phyloP scores from a whole-genome alignment of 805 yeast species.

The Kazachstania taianensis region DNA sequence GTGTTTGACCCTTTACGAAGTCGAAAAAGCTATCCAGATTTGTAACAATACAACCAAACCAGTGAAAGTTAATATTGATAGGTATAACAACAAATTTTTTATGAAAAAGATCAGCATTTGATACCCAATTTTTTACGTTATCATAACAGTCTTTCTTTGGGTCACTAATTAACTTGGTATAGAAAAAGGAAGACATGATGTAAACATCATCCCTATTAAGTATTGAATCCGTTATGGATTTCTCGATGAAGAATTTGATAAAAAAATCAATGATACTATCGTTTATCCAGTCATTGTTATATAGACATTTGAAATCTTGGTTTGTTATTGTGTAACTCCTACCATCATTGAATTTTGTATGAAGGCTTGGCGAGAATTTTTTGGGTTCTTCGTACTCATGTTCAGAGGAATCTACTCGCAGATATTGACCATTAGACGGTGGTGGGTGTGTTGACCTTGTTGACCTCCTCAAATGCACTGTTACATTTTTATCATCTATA shows the following conservation, averaged over 20 bases:
- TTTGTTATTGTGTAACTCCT: slow-evolving; percentile 47
- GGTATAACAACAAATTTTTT: slow-evolving; percentile 65
- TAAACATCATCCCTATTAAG: slow-evolving; percentile 32
- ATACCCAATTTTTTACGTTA: slow-evolving; percentile 71
- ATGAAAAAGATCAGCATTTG: slow-evolving; percentile 50
- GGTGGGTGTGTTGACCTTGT: slow-evolving; percentile 1
- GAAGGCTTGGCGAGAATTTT: slow-evolving; percentile 34
- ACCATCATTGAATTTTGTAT: slow-evolving; percentile 43
- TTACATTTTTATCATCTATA: neutral
- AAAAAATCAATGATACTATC: slow-evolving; percentile 84
- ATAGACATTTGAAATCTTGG: slow-evolving; percentile 69
- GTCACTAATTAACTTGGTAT: slow-evolving; percentile 45
- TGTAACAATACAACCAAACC: slow-evolving; percentile 75
- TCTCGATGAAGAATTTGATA: slow-evolving; percentile 46
- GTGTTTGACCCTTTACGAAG: slow-evolving; percentile 6
- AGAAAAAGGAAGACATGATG: slow-evolving; percentile 78
- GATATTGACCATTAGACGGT: neutral
- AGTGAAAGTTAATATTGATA: slow-evolving; percentile 69
- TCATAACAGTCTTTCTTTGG: slow-evolving; percentile 36
- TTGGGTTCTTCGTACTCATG: slow-evolving; percentile 18
- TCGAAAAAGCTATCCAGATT: slow-evolving; percentile 32
- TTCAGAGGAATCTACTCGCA: slow-evolving; percentile 5
- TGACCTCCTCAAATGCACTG: slow-evolving; percentile 5
- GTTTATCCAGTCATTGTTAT: slow-evolving; percentile 79
- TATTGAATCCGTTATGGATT: slow-evolving; percentile 22